These are phyloP conservation scores for Aureobasidium sp. DNA, from an alignment of 2,329 filamentous ascomycete species.

Conservation along the genomic window DNA sequence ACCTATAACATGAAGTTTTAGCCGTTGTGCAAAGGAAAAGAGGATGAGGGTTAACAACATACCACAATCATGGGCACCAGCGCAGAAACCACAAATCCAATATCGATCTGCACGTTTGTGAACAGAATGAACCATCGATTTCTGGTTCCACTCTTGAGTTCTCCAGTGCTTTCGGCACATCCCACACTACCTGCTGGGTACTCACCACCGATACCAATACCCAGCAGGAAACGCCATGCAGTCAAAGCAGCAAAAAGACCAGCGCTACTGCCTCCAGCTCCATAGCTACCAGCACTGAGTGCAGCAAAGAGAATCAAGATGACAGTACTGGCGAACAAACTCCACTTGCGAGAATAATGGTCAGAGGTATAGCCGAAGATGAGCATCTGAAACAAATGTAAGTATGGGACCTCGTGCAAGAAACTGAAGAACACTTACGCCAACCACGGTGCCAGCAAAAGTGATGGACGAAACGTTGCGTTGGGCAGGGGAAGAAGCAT, in stretches of 20 bases:
- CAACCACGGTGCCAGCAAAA: conserved; percentile 75
- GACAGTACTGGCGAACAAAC: conserved; percentile 68
- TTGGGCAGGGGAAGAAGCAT: conserved; percentile 56
- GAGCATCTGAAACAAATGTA: conserved; percentile 40
- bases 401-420: conserved; percentile 24
- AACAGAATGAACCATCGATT: conserved; percentile 78
- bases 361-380: conserved; percentile 75
- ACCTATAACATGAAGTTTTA: conserved; percentile 31
- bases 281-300: conserved; percentile 68
- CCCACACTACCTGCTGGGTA: conserved; percentile 79
- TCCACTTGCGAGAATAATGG: conserved; percentile 75
- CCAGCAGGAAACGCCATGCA: conserved; percentile 75
- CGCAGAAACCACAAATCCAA: conserved; percentile 71
- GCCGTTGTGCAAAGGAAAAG: not conserved
- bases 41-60: conserved; percentile 16
- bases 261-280: conserved; percentile 54
- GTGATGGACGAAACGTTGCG: conserved; percentile 73
- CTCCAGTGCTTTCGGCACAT: conserved; percentile 73
- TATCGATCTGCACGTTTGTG: conserved; percentile 80
- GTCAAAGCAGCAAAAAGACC: conserved; percentile 72
- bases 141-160: conserved; percentile 69
- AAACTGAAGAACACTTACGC: not conserved
- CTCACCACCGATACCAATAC: conserved; percentile 47
- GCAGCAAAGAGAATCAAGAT: conserved; percentile 81
- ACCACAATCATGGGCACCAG: conserved; percentile 64